A percentile compares a stretch with the other conserved stretches of the same genome.
phyloP scores from a whole-genome alignment of 139 green algal species.

The Raphidocelis subcapitata region DNA sequence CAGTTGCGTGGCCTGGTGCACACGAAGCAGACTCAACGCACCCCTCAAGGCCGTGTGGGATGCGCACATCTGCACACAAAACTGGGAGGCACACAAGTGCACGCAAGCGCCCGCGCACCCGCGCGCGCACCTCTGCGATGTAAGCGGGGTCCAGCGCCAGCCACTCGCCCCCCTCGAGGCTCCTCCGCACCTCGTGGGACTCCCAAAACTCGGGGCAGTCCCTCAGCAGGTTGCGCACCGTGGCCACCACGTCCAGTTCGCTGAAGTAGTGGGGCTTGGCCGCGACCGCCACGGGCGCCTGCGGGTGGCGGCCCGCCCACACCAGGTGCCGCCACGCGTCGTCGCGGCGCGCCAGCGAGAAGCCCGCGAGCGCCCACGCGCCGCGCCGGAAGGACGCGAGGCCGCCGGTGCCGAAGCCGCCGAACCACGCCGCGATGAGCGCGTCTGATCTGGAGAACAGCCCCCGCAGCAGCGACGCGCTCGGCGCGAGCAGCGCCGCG shows the following conservation, averaged over 20 bases:
- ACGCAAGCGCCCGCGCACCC: background rate
- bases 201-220: slow-evolving; percentile 50
- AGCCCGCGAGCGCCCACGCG: slow-evolving; percentile 58
- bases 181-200: slow-evolving; percentile 28
- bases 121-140: background rate
- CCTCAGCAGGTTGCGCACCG: slow-evolving; percentile 29
- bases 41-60: too few relatives aligned
- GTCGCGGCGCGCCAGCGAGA: slow-evolving; percentile 51
- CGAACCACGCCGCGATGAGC: slow-evolving; percentile 49
- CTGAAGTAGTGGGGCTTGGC: slow-evolving; percentile 75
- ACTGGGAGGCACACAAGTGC: background rate
- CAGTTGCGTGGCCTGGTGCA: too few relatives aligned
- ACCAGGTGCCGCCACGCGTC: slow-evolving; percentile 63
- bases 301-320: slow-evolving; percentile 69
- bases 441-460: slow-evolving; percentile 14
- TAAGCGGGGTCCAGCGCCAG: slow-evolving; percentile 34
- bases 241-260: slow-evolving; percentile 60
- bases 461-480: slow-evolving; percentile 9
- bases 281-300: slow-evolving; percentile 69
- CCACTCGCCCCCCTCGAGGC: slow-evolving; percentile 31
- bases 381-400: slow-evolving; percentile 57
- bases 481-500: slow-evolving; percentile 6
- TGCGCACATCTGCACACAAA: too few relatives aligned
- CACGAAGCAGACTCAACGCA: too few relatives aligned
- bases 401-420: slow-evolving; percentile 51